These are phyloP conservation scores for Leptodontidium sp. DNA, from an alignment of 2,329 filamentous ascomycete genomes.

Conservation along the genomic window DNA sequence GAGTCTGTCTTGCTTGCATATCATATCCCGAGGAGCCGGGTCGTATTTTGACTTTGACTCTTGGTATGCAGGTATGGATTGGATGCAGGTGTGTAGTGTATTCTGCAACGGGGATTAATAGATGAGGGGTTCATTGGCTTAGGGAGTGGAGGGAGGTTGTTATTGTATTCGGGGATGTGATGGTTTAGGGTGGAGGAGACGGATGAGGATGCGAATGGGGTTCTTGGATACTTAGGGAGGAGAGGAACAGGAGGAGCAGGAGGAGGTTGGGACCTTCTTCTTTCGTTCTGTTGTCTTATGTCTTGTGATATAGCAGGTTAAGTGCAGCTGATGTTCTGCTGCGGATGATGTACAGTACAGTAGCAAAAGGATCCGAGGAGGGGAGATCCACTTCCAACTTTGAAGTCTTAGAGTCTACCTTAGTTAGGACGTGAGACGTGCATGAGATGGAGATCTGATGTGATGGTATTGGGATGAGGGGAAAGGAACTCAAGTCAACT, in stretches of 20 bases:
- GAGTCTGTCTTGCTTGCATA: not conserved
- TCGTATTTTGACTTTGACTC: not conserved
- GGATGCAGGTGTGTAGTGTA: no score
- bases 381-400: slow-evolving; percentile 9
- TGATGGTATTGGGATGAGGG: not conserved
- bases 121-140: not conserved
- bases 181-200: no score
- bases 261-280: not conserved
- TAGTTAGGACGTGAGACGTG: not conserved
- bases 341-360: no score
- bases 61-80: no score
- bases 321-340: not conserved
- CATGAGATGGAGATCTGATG: not conserved
- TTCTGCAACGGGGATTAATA: not conserved
- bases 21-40: not conserved
- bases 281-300: not conserved
- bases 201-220: no score
- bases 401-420: not conserved
- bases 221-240: no score
- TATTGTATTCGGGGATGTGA: no score
- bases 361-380: not conserved
- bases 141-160: not conserved
- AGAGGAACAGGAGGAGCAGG: no score
- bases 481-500: no score
- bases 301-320: not conserved